Evolutionary conservation across 164 flowering plant species (phyloP), one percentile per base, ranked within the genome.

Genomic region (Amborella trichopoda): DNA sequence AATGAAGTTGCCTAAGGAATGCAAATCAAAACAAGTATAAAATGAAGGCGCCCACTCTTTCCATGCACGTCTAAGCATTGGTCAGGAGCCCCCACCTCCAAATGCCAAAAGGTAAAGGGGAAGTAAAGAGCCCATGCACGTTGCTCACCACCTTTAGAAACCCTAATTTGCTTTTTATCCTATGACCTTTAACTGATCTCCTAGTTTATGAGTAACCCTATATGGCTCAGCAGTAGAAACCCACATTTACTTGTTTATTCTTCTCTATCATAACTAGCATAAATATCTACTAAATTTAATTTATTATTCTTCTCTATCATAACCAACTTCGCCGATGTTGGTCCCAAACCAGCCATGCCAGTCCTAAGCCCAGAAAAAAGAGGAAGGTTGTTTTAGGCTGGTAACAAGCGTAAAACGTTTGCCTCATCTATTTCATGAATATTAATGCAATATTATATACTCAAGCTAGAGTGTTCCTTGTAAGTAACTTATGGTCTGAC

Each of bases 51-150:
- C 23, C 32, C 23, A 54, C 56, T 63, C 60, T 39, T 57, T 49
- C 60, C 74, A 64, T 65, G 69, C 75, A 68, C 71, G 68, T 75
- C 64, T 67, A 52, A 56, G 47, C 52, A 61, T 53, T 37, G 27
- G 52, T 65, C 67, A 60, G 60, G 46, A 55, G 36, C 22, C 34
- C 34, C 21, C 36, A 22, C 9, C 18, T n/a, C n/a, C n/a, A n/a
- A n/a, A n/a, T n/a, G n/a, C n/a, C n/a, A n/a, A n/a, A n/a, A n/a
- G n/a, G n/a, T n/a, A n/a, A n/a, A n/a, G n/a, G n/a, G n/a, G n/a
- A n/a, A n/a, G 26, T 9, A 19, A 48, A 30, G 17, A 19, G 23
- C 32, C 18, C 60, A 66, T 68, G 60, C 69, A 64, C 64, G 59
- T 63, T 14, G n/a, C 36, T 46, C 49, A 26, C 49, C 63, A 49